Conservation (phyloP, 2,329 filamentous ascomycete species). For the Aspergillus cejpii region DNA sequence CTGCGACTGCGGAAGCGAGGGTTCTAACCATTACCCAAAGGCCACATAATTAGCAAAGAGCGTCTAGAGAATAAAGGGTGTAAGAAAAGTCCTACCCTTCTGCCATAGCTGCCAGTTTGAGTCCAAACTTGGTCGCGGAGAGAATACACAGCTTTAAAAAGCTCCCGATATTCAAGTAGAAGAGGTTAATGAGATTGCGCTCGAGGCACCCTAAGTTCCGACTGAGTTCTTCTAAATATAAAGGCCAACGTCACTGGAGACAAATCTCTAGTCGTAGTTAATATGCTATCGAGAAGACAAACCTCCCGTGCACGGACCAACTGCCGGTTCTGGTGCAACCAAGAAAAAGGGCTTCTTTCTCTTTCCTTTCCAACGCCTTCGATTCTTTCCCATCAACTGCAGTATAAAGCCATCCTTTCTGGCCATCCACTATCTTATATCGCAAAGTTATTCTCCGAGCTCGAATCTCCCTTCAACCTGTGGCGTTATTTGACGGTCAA, state of each 20-base stretch:
- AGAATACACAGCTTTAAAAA: neutral
- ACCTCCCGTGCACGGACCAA: constrained; percentile 25
- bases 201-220: neutral
- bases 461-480: neutral
- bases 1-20: constrained; percentile 50
- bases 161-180: neutral
- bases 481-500: neutral
- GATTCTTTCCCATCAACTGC: constrained; percentile 1
- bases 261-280: constrained; percentile 4
- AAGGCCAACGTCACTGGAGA: neutral
- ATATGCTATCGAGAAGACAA: constrained; percentile 9
- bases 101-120: constrained; percentile 14
- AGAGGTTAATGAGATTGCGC: neutral
- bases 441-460: neutral
- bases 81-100: constrained; percentile 19
- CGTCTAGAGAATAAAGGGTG: neutral
- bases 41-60: constrained; percentile 1
- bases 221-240: neutral
- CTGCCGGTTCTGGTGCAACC: constrained; percentile 38
- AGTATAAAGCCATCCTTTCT: neutral
- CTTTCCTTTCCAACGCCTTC: constrained; percentile 12
- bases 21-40: constrained; percentile 13
- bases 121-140: no score
- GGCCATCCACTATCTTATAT: neutral
- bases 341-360: no score